Evolutionary conservation across 2,329 filamentous ascomycete genomes (phyloP).

Genomic region (Diaporthe velutina): DNA sequence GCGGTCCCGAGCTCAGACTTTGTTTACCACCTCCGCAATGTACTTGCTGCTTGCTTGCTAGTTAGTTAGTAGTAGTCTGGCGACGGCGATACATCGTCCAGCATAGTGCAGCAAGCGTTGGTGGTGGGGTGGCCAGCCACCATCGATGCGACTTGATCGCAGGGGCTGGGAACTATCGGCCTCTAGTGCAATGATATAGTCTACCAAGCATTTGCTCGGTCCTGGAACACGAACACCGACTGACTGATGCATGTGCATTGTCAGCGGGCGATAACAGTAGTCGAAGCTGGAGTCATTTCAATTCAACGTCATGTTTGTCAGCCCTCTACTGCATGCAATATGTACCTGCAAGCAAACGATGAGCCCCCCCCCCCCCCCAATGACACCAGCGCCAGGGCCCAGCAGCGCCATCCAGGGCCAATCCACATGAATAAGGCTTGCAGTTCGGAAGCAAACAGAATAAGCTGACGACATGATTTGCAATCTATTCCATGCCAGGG

Average conservation of each 20-base stretch:
- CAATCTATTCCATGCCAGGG: background rate
- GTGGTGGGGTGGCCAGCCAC: conserved; percentile 1
- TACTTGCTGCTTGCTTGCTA: too few species aligned
- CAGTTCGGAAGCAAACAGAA: background rate
- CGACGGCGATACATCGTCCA: background rate
- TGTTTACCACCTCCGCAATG: too few species aligned
- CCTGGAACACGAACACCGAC: background rate
- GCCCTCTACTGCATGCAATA: background rate
- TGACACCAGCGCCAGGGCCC: background rate
- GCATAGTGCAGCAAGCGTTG: background rate
- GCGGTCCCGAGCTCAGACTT: conserved; percentile 2
- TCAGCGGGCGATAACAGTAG: too few species aligned
- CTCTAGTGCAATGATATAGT: background rate
- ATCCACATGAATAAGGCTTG: background rate
- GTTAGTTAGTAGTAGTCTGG: background rate
- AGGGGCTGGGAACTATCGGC: conserved; percentile 10
- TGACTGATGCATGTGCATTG: too few species aligned
- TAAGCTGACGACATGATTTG: conserved; percentile 1
- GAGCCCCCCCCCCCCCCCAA: background rate
- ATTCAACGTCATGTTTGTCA: background rate
- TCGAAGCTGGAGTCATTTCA: background rate
- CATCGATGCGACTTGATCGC: background rate
- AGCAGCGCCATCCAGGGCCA: background rate
- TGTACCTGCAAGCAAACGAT: background rate
- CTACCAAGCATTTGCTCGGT: background rate